A percentile compares a stretch with the other conserved stretches of the same genome.
Evolutionary conservation across 2,329 filamentous ascomycete genomes (phyloP).

Genomic region (Neonectria faginata): DNA sequence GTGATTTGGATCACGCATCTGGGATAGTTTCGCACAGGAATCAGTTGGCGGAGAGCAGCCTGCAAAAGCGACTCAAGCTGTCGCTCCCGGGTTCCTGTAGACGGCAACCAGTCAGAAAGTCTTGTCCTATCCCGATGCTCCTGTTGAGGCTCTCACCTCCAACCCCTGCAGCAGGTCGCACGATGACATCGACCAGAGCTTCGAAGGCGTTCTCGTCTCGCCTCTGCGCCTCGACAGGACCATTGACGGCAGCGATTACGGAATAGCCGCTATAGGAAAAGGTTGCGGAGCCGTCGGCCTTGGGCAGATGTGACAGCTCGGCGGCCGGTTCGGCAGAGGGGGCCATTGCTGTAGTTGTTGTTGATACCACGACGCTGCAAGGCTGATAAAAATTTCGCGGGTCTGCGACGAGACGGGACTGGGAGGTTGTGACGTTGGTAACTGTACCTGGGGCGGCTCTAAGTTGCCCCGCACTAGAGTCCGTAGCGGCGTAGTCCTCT

Average conservation of each 20-base stretch:
- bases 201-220: slow-evolving; percentile 94
- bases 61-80: slow-evolving; percentile 84
- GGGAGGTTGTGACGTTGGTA: slow-evolving; percentile 5
- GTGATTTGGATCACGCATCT: slow-evolving; percentile 83
- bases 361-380: slow-evolving; percentile 12
- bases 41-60: slow-evolving; percentile 77
- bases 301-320: slow-evolving; percentile 70
- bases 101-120: slow-evolving; percentile 35
- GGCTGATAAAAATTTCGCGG: slow-evolving; percentile 27
- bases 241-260: slow-evolving; percentile 88
- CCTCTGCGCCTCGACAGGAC: slow-evolving; percentile 88
- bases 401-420: too few species aligned
- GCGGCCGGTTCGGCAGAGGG: slow-evolving; percentile 62
- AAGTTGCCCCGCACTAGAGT: slow-evolving; percentile 5
- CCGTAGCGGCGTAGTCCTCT: slow-evolving; percentile 21
- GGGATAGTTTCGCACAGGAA: slow-evolving; percentile 81
- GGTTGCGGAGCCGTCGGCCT: slow-evolving; percentile 83
- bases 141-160: slow-evolving; percentile 68
- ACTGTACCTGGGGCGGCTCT: not conserved
- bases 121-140: slow-evolving; percentile 8
- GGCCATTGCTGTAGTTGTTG: slow-evolving; percentile 54
- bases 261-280: slow-evolving; percentile 82
- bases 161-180: slow-evolving; percentile 86
- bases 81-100: slow-evolving; percentile 75
- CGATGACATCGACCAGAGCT: slow-evolving; percentile 87